phyloP scores from a whole-genome alignment of 805 yeast genomes.

The Wickerhamomyces strasburgensis region DNA sequence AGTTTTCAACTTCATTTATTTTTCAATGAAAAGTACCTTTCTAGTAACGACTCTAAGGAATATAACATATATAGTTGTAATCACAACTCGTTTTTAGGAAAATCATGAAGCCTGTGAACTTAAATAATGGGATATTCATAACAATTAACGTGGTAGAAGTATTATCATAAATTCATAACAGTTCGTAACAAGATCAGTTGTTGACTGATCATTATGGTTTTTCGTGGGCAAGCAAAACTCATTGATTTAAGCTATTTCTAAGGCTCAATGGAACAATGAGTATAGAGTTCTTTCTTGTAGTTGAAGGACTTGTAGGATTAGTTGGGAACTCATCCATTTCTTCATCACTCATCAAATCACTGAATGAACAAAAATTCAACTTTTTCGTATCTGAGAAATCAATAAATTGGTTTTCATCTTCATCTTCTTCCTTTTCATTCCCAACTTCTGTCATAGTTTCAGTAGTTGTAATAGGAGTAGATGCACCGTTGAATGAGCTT shows the following conservation, averaged over 20 bases:
- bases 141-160: too few species aligned
- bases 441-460: background rate
- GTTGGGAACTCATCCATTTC: slow-evolving; percentile 1
- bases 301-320: slow-evolving; percentile 1
- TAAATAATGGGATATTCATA: too few species aligned
- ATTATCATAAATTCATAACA: too few species aligned
- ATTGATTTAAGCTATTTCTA: slow-evolving; percentile 3
- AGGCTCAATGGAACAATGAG: slow-evolving; percentile 10
- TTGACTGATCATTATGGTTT: background rate
- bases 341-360: slow-evolving; percentile 23
- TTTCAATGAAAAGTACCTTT: too few species aligned
- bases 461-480: too few species aligned
- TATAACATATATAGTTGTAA: too few species aligned
- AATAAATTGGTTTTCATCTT: slow-evolving; percentile 4
- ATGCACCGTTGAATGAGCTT: too few species aligned
- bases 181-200: too few species aligned
- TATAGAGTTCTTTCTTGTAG: slow-evolving; percentile 11
- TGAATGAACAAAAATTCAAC: slow-evolving; percentile 24
- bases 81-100: too few species aligned
- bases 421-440: slow-evolving; percentile 3
- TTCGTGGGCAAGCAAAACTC: background rate
- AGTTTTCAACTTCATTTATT: too few species aligned
- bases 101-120: too few species aligned
- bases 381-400: slow-evolving; percentile 23
- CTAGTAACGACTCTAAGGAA: too few species aligned